Evolutionary conservation across 2,329 filamentous ascomycete genomes (phyloP).

Genomic region (Microdochium bolleyi): DNA sequence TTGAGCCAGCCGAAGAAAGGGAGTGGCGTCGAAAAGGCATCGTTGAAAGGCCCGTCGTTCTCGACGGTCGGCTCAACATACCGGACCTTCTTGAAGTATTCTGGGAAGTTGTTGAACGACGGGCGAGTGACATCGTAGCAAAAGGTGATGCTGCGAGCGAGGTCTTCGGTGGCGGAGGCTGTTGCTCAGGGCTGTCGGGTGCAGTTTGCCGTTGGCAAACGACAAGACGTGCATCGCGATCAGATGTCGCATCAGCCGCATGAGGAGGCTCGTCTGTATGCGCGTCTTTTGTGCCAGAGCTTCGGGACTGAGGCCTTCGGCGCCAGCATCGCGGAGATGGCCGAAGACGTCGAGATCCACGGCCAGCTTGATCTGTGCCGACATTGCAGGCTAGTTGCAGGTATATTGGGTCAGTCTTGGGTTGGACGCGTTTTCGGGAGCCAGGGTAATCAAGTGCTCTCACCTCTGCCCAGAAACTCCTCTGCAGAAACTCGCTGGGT

Average conservation of each 20-base stretch:
- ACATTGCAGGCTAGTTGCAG: slow-evolving; percentile 2
- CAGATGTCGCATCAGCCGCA: slow-evolving; percentile 3
- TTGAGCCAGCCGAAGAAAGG: slow-evolving; percentile 27
- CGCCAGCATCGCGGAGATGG: slow-evolving; percentile 2
- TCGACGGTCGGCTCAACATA: not conserved
- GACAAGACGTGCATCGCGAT: slow-evolving; percentile 1
- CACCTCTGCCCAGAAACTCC: slow-evolving; percentile 5
- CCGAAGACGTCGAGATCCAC: slow-evolving; percentile 4
- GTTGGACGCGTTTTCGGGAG: too few species aligned
- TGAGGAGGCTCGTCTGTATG: not conserved
- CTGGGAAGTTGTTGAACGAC: not conserved
- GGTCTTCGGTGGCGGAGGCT: slow-evolving; percentile 27
- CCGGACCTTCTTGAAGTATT: not conserved
- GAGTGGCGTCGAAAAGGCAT: slow-evolving; percentile 22
- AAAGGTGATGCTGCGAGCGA: slow-evolving; percentile 27
- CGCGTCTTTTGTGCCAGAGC: slow-evolving; percentile 1
- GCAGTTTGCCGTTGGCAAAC: not conserved
- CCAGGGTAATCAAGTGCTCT: not conserved
- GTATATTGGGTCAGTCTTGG: not conserved
- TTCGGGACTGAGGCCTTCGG: not conserved
- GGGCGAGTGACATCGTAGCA: slow-evolving; percentile 1
- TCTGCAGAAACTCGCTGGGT: slow-evolving; percentile 5
- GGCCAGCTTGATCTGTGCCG: not conserved
- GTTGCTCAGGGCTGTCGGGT: slow-evolving; percentile 20
- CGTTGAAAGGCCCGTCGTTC: slow-evolving; percentile 24